Conservation (phyloP, 495 filamentous ascomycete genomes). For the Hyaloscypha finlandica region DNA sequence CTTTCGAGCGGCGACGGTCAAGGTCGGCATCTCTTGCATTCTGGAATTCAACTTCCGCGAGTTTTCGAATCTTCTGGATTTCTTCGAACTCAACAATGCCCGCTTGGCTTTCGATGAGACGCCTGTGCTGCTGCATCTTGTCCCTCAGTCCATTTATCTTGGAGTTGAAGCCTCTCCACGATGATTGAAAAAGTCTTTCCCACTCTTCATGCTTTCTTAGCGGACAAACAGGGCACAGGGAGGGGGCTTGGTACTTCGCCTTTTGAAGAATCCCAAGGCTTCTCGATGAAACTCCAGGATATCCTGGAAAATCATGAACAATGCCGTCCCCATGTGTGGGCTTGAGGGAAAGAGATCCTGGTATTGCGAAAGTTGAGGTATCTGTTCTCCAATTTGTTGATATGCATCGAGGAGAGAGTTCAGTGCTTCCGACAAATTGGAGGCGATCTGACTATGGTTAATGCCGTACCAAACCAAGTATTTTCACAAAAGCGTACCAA, state of each 20-base stretch:
- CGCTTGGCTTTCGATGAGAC: too few relatives aligned
- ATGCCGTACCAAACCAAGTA: too few relatives aligned
- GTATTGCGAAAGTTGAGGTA: slow-evolving; percentile 41
- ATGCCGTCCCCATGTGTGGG: slow-evolving; percentile 34
- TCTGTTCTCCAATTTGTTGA: slow-evolving; percentile 40
- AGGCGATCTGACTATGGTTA: slow-evolving; percentile 1
- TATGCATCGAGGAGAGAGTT: slow-evolving; percentile 45
- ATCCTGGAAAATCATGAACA: slow-evolving; percentile 45
- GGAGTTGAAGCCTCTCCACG: too few relatives aligned
- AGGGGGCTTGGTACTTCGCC: slow-evolving; percentile 34
- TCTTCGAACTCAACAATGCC: too few relatives aligned
- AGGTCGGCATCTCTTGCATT: too few relatives aligned
- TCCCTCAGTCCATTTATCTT: too few relatives aligned
- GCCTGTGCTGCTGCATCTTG: too few relatives aligned
- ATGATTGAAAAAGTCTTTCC: too few relatives aligned
- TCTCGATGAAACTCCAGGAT: slow-evolving; percentile 46
- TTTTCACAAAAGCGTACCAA: slow-evolving; percentile 1
- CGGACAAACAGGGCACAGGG: neutral
- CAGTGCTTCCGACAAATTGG: slow-evolving; percentile 26
- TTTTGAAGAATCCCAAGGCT: slow-evolving; percentile 38
- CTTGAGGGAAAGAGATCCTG: slow-evolving; percentile 33
- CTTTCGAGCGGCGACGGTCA: too few relatives aligned
- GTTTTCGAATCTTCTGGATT: too few relatives aligned
- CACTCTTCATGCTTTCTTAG: too few relatives aligned
- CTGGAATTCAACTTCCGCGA: too few relatives aligned